Percentiles rank a stretch among this genome's conserved stretches.
These are phyloP conservation scores for Dactylis glomerata DNA, from an alignment of 176 grass and related monocot species.

Conservation along the genomic window DNA sequence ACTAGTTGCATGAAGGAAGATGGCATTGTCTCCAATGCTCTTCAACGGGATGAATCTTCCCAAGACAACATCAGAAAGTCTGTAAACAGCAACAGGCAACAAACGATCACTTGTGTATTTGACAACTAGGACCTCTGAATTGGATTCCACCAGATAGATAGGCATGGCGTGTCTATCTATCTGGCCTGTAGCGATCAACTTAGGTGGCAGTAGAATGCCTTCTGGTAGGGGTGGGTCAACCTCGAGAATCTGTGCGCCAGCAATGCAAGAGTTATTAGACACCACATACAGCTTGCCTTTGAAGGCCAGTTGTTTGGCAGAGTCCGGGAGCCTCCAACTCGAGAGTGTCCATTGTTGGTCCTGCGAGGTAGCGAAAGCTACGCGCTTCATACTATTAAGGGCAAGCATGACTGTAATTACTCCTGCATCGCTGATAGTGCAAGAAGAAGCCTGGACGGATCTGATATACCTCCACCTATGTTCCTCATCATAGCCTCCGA, in stretches of 20 bases:
- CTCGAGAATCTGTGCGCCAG: not conserved
- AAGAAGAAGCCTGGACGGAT: not conserved
- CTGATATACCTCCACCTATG: not conserved
- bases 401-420: not conserved
- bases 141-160: not conserved
- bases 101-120: not conserved
- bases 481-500: not conserved
- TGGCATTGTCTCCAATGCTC: not conserved
- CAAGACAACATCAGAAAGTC: not conserved
- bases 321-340: not conserved
- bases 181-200: not conserved
- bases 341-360: not conserved
- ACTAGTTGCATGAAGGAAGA: not conserved
- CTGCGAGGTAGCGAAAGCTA: not conserved
- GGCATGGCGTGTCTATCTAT: not conserved
- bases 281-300: not conserved
- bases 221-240: not conserved
- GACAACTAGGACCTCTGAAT: not conserved
- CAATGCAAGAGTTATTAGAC: not conserved
- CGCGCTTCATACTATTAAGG: not conserved
- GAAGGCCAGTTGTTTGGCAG: not conserved
- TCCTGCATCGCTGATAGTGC: not conserved
- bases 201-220: not conserved
- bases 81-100: not conserved
- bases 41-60: not conserved